Evolutionary conservation across 768 basidiomycete species (phyloP), one percentile per base, ranked within the genome.

Genomic region (Trametes meyenii): DNA sequence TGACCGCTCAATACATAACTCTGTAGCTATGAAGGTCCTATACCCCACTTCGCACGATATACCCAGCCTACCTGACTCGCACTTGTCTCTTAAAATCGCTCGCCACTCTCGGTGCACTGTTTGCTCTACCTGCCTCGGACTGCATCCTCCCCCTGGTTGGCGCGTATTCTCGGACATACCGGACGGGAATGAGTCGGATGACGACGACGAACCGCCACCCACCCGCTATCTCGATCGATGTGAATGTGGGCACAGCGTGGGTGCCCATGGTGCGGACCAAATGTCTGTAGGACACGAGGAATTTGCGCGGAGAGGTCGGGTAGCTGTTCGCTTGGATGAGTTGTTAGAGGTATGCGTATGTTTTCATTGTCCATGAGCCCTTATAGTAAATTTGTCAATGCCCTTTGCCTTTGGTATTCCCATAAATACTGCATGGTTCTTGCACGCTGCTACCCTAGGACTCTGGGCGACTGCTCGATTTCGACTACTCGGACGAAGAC

Each of bases 261-360:
- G 71, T 40, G 80, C 84, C 24, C 90, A 92, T 67, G 85, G 88
- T n/a, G 88, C 89, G 33, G 80, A 88, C 68, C 79, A 83, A 64
- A 68, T 74, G 12, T 74, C 74, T 50, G 72, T 90, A 35, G 86
- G 84, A 60, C 78, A 77, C 51, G 80, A 82, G 49, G 89, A 93
- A 74, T 87, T 88, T 72, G 73, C 76, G n/a, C 82, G 94, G 42
- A 81, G 90, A 72, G 84, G 81, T 44, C 86, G 85, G 58, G 84
- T 91, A 12, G 93, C 92, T 3, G 83, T 88, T 53, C 83, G 89
- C 59, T 81, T 95, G 54, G 94, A 96, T 69, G 91, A 94, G 72
- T 71, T 90, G 56, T 75, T 95, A 49, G 83, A 93, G 83, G 94
- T 92, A 64, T 65, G 86, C 62, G 16, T 1, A 14, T 16, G 14